Evolutionary conservation across 768 basidiomycete genomes (phyloP), one percentile per base, ranked within the genome.

Genomic region (Ramaria sp.): DNA sequence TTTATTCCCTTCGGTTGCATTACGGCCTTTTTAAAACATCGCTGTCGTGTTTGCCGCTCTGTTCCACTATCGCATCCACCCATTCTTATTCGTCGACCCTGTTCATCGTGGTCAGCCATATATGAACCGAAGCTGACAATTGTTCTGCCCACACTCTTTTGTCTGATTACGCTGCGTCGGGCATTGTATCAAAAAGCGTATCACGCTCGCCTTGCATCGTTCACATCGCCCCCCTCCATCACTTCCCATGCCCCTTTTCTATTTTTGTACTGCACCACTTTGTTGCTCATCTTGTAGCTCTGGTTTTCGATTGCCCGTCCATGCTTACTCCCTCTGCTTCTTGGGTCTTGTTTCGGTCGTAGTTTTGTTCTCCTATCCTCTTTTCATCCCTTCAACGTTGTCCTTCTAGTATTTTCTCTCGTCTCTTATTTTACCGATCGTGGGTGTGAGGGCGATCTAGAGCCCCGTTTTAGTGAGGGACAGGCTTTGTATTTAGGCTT

Each of bases 1-100:
- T 50, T 50, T 50, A 50, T 50, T 18, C 30, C 48, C 32, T 50
- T 50, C 32, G 48, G 48, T 47, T 41, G 20, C 39, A 41, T 41
- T 41, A 41, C 39, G 39, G 39, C 39, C 45, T 25, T 47, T n/a
- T 10, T 32, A 16, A 20, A 13, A 50, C 34, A 22, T 34, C 28
- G 34, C 48, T 37, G 28, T 50, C 48, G 45, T 47, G 28, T 30
- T 24, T 32, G 30, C 48, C 48, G 48, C 48, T 34, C 15, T 34
- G 48, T 48, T 2, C 3, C 47, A 48, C 48, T 24, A 50, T 20
- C 34, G n/a, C 12, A 30, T 5, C n/a, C 30, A 1, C n/a, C n/a
- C n/a, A n/a, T 32, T 32, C 45, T 47, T 47, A 47, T 32, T 47
- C 18, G 9, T 9, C 13, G 39, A 2, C 39, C 39, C 39, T 41